A percentile compares a stretch with the other conserved stretches of the same genome.
Evolutionary conservation across 495 filamentous ascomycete species (phyloP).

Genomic region (Monascus purpureus): DNA sequence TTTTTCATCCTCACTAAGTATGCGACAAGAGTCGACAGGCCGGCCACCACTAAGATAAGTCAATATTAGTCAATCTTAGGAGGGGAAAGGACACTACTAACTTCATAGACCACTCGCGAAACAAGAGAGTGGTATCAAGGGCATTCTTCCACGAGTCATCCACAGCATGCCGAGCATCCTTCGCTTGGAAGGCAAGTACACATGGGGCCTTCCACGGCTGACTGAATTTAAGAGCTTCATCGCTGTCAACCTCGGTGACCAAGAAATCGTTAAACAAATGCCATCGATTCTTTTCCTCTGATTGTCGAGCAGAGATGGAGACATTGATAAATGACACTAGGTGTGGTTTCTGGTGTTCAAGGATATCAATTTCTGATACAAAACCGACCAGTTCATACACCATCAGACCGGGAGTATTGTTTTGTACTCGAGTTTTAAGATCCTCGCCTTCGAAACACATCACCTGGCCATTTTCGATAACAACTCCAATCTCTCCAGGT

Average conservation of each 20-base stretch:
- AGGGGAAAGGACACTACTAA: no score
- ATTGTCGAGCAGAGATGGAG: conserved; percentile 47
- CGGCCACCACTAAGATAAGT: conserved; percentile 22
- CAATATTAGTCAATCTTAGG: no score
- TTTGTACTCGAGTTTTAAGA: conserved; percentile 38
- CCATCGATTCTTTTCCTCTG: conserved; percentile 53
- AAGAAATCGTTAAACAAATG: conserved; percentile 96
- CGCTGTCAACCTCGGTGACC: conserved; percentile 60
- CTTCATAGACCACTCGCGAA: conserved; percentile 54
- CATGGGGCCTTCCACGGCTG: conserved; percentile 82
- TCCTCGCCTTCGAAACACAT: conserved; percentile 87
- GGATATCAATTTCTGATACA: conserved; percentile 75
- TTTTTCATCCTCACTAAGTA: conserved; percentile 49
- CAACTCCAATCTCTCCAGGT: conserved; percentile 80
- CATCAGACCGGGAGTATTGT: conserved; percentile 49
- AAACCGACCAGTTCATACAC: conserved; percentile 89
- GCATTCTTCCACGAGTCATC: conserved; percentile 75
- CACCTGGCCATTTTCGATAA: conserved; percentile 67
- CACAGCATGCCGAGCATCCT: conserved; percentile 55
- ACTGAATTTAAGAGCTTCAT: conserved; percentile 80
- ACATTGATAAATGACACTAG: conserved; percentile 86
- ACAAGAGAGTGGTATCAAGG: conserved; percentile 72
- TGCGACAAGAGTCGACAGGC: conserved; percentile 34
- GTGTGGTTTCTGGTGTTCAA: conserved; percentile 73
- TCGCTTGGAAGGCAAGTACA: conserved; percentile 72